Percentiles rank a stretch among this genome's conserved stretches.
These are phyloP conservation scores for Nicotiana attenuata DNA, from an alignment of 257 asterid species.

Conservation along the genomic window DNA sequence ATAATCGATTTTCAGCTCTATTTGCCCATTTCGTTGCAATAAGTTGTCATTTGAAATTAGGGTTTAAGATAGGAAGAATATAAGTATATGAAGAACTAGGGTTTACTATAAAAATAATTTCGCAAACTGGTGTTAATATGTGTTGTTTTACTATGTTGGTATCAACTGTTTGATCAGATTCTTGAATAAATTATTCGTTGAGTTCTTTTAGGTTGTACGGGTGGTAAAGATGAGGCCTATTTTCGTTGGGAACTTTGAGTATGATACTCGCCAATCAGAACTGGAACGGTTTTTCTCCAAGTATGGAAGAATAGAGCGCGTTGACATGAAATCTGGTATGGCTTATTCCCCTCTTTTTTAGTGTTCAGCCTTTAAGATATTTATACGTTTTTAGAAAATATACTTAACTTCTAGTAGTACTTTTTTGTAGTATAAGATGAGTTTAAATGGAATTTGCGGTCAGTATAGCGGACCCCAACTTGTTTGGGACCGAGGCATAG, in stretches of 20 bases:
- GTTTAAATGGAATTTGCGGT: no score
- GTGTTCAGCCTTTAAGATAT: no score
- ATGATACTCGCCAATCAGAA: conserved; percentile 81
- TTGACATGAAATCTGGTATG: conserved; percentile 93
- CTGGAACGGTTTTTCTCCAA: conserved; percentile 79
- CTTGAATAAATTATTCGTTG: background rate
- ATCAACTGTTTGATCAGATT: background rate
- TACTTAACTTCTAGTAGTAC: no score
- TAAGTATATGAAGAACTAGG: background rate
- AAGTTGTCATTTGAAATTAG: background rate
- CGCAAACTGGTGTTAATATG: background rate
- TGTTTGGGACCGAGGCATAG: no score
- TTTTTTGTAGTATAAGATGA: no score
- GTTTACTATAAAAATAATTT: background rate
- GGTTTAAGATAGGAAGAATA: background rate
- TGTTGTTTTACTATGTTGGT: background rate
- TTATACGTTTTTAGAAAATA: no score
- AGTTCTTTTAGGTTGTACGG: background rate
- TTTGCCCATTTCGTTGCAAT: background rate
- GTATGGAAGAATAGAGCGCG: conserved; percentile 77
- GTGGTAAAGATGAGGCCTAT: conserved; percentile 60
- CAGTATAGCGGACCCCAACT: no score
- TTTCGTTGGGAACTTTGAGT: conserved; percentile 85
- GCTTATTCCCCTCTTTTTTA: background rate
- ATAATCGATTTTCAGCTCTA: background rate